Percentiles rank a stretch among this genome's conserved stretches.
Evolutionary conservation across 1,284 basidiomycete genomes (phyloP).

Genomic region (Kalmanozyma brasiliensis): DNA sequence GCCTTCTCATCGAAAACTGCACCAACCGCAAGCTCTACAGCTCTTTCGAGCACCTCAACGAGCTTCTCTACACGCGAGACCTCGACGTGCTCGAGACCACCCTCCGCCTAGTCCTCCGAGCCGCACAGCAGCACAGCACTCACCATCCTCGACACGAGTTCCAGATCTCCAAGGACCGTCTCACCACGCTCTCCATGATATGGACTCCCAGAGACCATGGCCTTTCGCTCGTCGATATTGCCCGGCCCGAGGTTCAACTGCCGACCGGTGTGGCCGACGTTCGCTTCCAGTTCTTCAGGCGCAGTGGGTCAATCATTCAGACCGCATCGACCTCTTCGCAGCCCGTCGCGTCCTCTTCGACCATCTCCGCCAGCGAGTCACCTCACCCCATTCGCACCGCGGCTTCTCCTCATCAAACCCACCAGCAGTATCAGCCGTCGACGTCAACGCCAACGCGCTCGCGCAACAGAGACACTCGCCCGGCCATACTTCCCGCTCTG

Average conservation of each 20-base stretch:
- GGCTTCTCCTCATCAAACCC: conserved; percentile 22
- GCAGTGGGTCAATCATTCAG: conserved; percentile 22
- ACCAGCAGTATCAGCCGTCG: conserved; percentile 17
- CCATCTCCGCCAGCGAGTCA: conserved; percentile 23
- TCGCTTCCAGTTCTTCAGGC: conserved; percentile 70
- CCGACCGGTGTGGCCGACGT: conserved; percentile 67
- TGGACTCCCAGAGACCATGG: conserved; percentile 66
- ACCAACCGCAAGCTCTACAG: conserved; percentile 96
- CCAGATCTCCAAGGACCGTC: conserved; percentile 53
- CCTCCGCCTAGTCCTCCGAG: conserved; percentile 86
- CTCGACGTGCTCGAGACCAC: conserved; percentile 86
- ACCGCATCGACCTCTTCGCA: conserved; percentile 17
- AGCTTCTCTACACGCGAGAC: conserved; percentile 86
- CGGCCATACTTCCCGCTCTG: conserved; percentile 33
- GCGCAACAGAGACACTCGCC: conserved; percentile 36
- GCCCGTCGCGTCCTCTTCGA: conserved; percentile 15
- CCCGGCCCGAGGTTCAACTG: conserved; percentile 57
- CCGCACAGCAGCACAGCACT: conserved; percentile 89
- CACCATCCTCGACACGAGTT: conserved; percentile 55
- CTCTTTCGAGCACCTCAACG: conserved; percentile 95
- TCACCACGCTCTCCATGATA: conserved; percentile 60
- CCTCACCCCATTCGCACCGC: conserved; percentile 16
- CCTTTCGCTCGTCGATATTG: conserved; percentile 69
- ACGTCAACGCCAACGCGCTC: conserved; percentile 40
- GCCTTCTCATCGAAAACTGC: conserved; percentile 93